Evolutionary conservation across 345 rosid genomes (phyloP).

Genomic region (Populus deltoides): DNA sequence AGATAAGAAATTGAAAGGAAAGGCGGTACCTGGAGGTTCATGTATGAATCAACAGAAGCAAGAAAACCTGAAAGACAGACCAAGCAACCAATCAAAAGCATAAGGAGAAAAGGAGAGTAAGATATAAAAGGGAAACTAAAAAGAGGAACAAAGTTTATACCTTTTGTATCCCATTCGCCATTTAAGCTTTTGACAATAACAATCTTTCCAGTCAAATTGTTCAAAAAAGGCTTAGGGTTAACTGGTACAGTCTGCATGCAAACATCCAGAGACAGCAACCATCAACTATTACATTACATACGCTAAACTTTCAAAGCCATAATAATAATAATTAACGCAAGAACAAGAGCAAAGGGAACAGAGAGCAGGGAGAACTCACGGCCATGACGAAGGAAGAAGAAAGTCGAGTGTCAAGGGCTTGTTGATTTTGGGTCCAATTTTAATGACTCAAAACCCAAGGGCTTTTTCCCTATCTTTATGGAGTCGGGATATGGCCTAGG

Average conservation of each 20-base stretch:
- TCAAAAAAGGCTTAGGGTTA: slow-evolving; percentile 85
- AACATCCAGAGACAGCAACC: background rate
- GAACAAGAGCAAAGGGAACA: background rate
- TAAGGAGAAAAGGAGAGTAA: background rate
- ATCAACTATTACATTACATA: background rate
- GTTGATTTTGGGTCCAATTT: background rate
- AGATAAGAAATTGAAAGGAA: background rate
- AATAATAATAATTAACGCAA: background rate
- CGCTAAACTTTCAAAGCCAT: too few species aligned
- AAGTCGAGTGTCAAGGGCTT: background rate
- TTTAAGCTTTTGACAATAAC: slow-evolving; percentile 77
- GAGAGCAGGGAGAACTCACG: background rate
- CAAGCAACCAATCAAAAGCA: background rate
- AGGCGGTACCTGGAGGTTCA: slow-evolving; percentile 77
- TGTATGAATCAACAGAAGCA: slow-evolving; percentile 92
- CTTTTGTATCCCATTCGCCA: slow-evolving; percentile 98
- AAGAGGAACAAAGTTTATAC: slow-evolving; percentile 8
- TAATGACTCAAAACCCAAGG: background rate
- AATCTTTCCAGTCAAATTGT: slow-evolving; percentile 81
- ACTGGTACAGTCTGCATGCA: slow-evolving; percentile 72
- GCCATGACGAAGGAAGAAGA: background rate
- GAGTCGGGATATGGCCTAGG: too few species aligned
- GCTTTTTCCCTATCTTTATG: background rate
- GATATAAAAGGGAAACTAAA: background rate
- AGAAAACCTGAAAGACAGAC: slow-evolving; percentile 58